Evolutionary conservation across 75 land plant genomes (phyloP).

Genomic region (Adiantum capillusveneris): DNA sequence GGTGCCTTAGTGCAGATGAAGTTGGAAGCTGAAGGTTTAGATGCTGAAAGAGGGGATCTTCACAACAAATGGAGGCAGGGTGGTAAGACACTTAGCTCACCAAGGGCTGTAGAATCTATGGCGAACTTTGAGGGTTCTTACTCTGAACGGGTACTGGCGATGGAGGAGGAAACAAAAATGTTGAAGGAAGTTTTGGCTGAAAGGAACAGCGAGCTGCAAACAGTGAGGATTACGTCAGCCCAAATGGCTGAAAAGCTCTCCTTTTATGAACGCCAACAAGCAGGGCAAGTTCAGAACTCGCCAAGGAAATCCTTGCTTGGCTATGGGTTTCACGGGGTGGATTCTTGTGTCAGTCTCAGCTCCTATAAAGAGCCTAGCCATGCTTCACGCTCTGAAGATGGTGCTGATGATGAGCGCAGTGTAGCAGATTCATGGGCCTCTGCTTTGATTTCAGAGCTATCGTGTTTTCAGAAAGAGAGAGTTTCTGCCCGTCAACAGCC

Average conservation of each 20-base stretch:
- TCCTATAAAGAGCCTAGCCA: slow-evolving; percentile 19
- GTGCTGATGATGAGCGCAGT: background rate
- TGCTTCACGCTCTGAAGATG: slow-evolving; percentile 1
- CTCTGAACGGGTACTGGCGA: slow-evolving; percentile 1
- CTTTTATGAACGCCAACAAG: background rate
- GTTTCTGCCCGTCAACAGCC: background rate
- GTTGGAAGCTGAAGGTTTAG: background rate
- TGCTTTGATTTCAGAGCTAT: background rate
- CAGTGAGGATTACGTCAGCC: background rate
- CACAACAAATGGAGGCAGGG: background rate
- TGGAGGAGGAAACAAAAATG: background rate
- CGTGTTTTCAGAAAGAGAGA: slow-evolving; percentile 1
- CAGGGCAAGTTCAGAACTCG: background rate
- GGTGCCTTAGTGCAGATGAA: slow-evolving; percentile 23
- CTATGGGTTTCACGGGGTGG: background rate
- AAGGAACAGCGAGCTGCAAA: background rate
- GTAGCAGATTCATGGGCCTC: slow-evolving; percentile 4
- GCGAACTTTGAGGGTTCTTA: background rate
- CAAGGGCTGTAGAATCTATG: background rate
- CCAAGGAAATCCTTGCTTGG: slow-evolving; percentile 10
- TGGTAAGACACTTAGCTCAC: background rate
- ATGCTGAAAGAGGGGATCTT: background rate
- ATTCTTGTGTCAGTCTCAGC: slow-evolving; percentile 19
- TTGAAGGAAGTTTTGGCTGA: background rate
- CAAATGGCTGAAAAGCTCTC: background rate